phyloP scores from a whole-genome alignment of 2,329 filamentous ascomycete species.

The Botryotinia convoluta region DNA sequence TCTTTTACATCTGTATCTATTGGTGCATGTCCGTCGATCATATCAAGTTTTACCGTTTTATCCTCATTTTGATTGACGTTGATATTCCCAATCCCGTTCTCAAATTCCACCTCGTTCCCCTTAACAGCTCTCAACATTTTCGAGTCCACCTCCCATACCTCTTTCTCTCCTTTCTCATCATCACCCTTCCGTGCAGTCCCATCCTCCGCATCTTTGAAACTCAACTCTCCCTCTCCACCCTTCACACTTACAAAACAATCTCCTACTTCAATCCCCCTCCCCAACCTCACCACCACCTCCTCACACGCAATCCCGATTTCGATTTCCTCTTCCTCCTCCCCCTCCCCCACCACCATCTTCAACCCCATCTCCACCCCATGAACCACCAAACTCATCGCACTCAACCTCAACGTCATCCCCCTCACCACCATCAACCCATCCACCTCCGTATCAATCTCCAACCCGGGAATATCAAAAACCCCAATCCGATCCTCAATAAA shows the following conservation, averaged over 20 bases:
- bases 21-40: conserved; percentile 43
- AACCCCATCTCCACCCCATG: conserved; percentile 54
- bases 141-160: conserved; percentile 45
- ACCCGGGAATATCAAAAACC: conserved; percentile 42
- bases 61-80: background rate
- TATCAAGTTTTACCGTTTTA: conserved; percentile 28
- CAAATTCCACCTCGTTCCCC: conserved; percentile 29
- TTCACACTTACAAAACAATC: conserved; percentile 55
- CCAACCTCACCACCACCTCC: conserved; percentile 47
- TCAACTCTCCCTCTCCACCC: conserved; percentile 39
- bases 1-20: conserved; percentile 40
- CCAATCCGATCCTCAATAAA: conserved; percentile 52
- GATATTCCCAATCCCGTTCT: conserved; percentile 5
- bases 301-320: conserved; percentile 52
- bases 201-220: conserved; percentile 7
- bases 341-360: conserved; percentile 48
- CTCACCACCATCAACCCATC: conserved; percentile 52
- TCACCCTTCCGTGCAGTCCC: background rate
- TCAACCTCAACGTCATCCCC: conserved; percentile 51
- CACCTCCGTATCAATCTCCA: conserved; percentile 54
- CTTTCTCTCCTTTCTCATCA: conserved; percentile 41
- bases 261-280: conserved; percentile 49
- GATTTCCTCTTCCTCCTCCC: conserved; percentile 51
- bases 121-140: conserved; percentile 46
- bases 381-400: conserved; percentile 48